Evolutionary conservation across 2,329 filamentous ascomycete genomes (phyloP).

Genomic region (Lizonia empirigonia): DNA sequence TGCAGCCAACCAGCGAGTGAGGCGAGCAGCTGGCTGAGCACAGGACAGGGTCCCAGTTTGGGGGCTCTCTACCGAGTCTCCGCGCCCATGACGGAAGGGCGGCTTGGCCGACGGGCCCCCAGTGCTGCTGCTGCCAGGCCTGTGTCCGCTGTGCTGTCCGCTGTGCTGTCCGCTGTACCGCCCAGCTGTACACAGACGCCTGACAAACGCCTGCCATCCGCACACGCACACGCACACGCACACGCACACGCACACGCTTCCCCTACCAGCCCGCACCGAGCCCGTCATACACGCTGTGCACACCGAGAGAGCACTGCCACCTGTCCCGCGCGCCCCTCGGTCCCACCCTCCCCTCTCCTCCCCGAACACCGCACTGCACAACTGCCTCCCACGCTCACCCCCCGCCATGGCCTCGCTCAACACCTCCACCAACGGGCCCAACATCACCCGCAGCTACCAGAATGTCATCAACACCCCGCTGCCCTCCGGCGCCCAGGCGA

Average conservation of each 20-base stretch:
- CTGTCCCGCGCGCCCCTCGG: constrained; percentile 1
- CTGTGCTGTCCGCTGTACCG: constrained; percentile 8
- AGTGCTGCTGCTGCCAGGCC: constrained; percentile 15
- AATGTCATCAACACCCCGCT: constrained; percentile 67
- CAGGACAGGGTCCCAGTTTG: no score
- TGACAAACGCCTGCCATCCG: not conserved
- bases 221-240: not conserved
- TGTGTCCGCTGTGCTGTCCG: constrained; percentile 12
- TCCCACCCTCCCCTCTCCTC: constrained; percentile 4
- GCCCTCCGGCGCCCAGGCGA: constrained; percentile 61
- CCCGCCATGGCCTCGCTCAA: constrained; percentile 69
- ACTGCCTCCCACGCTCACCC: constrained; percentile 9
- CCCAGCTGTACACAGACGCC: constrained; percentile 2
- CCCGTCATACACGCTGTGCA: constrained; percentile 1
- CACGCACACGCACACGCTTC: not conserved
- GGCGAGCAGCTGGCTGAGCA: constrained; percentile 19
- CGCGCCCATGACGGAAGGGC: not conserved
- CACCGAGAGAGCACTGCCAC: constrained; percentile 5
- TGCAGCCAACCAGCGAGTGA: constrained; percentile 23
- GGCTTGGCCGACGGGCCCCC: constrained; percentile 6
- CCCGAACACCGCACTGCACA: constrained; percentile 7
- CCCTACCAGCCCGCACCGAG: constrained; percentile 7
- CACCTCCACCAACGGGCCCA: constrained; percentile 59
- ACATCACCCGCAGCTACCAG: constrained; percentile 65
- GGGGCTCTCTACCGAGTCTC: not conserved